These are phyloP conservation scores for Colletotrichum magnum DNA, from an alignment of 2,329 filamentous ascomycete genomes.

Conservation along the genomic window DNA sequence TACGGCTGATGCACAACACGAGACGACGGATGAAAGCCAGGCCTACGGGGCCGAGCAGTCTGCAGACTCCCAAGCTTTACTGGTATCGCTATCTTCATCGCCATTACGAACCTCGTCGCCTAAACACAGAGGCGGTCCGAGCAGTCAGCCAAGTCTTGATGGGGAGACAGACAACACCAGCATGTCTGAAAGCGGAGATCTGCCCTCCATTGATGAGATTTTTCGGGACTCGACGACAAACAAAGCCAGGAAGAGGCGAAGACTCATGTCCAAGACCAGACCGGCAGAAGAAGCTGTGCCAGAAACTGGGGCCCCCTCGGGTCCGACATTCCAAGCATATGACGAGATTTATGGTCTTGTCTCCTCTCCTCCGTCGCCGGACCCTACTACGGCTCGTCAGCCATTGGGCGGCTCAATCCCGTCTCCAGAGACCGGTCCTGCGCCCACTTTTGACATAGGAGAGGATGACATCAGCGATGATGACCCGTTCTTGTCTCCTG, in stretches of 20 bases:
- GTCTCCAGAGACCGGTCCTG: not conserved
- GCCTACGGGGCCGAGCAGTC: conserved; percentile 4
- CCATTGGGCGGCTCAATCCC: not conserved
- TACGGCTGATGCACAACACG: conserved; percentile 44
- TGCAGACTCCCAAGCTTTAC: conserved; percentile 2
- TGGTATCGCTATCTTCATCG: conserved; percentile 16
- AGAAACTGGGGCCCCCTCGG: not conserved
- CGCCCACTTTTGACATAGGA: not conserved
- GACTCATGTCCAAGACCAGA: not conserved
- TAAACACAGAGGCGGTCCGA: conserved; percentile 44
- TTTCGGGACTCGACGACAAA: conserved; percentile 20
- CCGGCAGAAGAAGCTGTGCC: not conserved
- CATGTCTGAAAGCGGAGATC: conserved; percentile 51
- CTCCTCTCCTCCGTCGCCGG: conserved; percentile 17
- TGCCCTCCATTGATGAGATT: conserved; percentile 54
- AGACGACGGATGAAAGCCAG: conserved; percentile 55
- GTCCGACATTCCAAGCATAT: conserved; percentile 30
- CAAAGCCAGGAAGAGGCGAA: conserved; percentile 17
- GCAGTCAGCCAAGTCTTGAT: conserved; percentile 53
- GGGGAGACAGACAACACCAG: conserved; percentile 55
- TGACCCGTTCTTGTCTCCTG: not conserved
- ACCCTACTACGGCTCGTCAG: not conserved
- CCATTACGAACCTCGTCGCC: conserved; percentile 35
- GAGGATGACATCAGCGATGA: not conserved
- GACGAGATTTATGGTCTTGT: conserved; percentile 29